Evolutionary conservation across 306 rosid species (phyloP).

Genomic region (Pterocarpus santalinus): DNA sequence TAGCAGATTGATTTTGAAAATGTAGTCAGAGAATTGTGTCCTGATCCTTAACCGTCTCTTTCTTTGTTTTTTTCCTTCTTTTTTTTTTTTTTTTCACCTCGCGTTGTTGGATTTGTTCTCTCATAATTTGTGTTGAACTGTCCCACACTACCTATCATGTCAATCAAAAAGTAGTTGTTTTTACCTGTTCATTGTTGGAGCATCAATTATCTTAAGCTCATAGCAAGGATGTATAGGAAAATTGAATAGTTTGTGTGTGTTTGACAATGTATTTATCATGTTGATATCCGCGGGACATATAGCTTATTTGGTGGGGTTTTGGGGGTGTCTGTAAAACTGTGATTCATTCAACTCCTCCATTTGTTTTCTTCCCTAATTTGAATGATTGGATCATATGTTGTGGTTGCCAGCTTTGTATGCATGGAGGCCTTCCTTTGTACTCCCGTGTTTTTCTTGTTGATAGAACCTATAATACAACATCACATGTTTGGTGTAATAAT

Average conservation of each 20-base stretch:
- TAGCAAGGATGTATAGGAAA: neutral
- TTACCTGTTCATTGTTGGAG: slow-evolving; percentile 33
- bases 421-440: neutral
- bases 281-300: slow-evolving; percentile 15
- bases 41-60: neutral
- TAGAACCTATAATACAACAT: slow-evolving; percentile 14
- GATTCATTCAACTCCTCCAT: slow-evolving; percentile 16
- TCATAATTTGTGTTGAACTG: slow-evolving; percentile 24
- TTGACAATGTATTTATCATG: slow-evolving; percentile 10
- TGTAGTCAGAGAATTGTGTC: neutral
- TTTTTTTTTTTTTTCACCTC: neutral
- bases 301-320: slow-evolving; percentile 23
- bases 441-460: neutral
- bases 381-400: slow-evolving; percentile 45
- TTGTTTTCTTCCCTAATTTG: slow-evolving; percentile 40
- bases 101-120: neutral
- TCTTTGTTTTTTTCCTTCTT: neutral
- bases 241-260: slow-evolving; percentile 34
- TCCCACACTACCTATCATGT: slow-evolving; percentile 34
- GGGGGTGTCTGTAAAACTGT: neutral
- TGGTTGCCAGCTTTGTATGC: neutral
- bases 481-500: slow-evolving; percentile 44
- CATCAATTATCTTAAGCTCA: slow-evolving; percentile 23
- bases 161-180: slow-evolving; percentile 27
- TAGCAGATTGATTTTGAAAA: neutral